A percentile compares a stretch with the other conserved stretches of the same genome.
phyloP scores from a whole-genome alignment of 345 rosid genomes.

The Tarenaya hassleriana region DNA sequence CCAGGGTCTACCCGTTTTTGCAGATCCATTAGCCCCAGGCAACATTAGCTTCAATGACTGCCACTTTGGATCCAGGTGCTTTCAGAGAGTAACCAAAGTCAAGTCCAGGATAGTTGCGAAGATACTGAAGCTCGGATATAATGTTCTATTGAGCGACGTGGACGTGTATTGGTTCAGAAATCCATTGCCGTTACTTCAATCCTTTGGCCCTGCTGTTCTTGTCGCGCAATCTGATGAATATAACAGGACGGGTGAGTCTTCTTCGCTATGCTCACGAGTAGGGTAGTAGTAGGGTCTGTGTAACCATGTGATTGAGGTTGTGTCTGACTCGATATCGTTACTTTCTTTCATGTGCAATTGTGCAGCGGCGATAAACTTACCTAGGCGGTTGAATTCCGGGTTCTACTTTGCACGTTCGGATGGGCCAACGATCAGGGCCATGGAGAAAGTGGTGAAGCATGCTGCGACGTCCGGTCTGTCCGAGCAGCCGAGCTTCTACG shows the following conservation, averaged over 20 bases:
- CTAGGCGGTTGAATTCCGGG: constrained; percentile 86
- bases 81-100: constrained; percentile 83
- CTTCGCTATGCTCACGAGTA: too few relatives aligned
- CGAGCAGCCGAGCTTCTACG: constrained; percentile 95
- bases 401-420: constrained; percentile 69
- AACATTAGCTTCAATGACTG: constrained; percentile 85
- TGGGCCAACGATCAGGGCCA: constrained; percentile 53
- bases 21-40: constrained; percentile 61
- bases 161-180: constrained; percentile 86
- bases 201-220: constrained; percentile 71
- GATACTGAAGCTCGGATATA: constrained; percentile 81
- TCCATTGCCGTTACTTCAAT: constrained; percentile 59
- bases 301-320: too few relatives aligned
- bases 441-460: constrained; percentile 88
- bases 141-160: constrained; percentile 81
- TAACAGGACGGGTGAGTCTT: constrained; percentile 49
- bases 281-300: too few relatives aligned
- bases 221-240: constrained; percentile 84
- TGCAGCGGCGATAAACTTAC: constrained; percentile 76
- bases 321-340: too few relatives aligned
- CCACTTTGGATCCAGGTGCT: constrained; percentile 90
- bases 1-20: constrained; percentile 84
- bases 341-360: neutral
- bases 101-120: constrained; percentile 80
- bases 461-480: constrained; percentile 69